Conservation (phyloP, 2,329 filamentous ascomycete species). For the Sporothrix euskadiensis region DNA sequence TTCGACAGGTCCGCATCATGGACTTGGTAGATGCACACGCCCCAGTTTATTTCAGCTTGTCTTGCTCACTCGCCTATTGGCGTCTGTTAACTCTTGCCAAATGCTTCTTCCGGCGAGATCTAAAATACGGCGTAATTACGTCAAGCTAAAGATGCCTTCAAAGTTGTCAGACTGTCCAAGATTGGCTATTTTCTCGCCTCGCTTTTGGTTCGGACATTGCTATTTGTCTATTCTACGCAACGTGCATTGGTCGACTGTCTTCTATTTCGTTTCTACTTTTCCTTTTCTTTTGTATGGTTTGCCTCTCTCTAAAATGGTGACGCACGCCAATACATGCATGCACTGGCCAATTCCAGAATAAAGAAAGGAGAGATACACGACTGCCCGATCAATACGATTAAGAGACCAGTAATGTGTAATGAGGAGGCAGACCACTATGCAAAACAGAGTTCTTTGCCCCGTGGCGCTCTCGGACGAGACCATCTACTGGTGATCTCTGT, state of each 20-base stretch:
- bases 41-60: not conserved
- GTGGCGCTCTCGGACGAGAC: not conserved
- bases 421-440: not conserved
- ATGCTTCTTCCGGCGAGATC: not conserved
- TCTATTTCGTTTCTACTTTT: not conserved
- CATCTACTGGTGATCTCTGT: not conserved
- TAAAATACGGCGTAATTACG: not conserved
- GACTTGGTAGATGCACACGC: not conserved
- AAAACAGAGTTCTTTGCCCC: not conserved
- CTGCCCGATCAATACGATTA: not conserved
- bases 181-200: not conserved
- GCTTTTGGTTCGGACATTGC: not conserved
- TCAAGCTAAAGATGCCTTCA: conserved; percentile 1
- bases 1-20: not conserved
- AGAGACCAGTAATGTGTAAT: not conserved
- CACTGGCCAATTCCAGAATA: not conserved
- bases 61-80: not conserved
- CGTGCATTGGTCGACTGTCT: not conserved
- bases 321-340: not conserved
- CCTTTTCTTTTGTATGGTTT: not conserved
- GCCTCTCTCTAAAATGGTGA: not conserved
- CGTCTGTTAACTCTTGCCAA: not conserved
- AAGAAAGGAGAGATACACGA: not conserved
- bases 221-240: not conserved
- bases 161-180: no score